phyloP scores from a whole-genome alignment of 192 early-diverging fungal genomes.

The Umbelopsis vinacea region DNA sequence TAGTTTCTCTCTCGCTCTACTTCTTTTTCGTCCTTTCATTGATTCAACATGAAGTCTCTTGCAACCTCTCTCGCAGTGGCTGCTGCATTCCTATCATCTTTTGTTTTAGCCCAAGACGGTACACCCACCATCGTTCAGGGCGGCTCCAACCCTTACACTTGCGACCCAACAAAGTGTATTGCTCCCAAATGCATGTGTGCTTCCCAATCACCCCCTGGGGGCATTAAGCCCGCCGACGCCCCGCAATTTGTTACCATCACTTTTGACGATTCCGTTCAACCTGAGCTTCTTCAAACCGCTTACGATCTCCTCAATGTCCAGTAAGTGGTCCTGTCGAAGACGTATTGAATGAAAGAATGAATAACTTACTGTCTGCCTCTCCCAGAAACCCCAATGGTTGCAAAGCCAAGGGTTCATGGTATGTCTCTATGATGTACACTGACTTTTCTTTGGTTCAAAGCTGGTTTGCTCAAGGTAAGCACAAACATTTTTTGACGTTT shows the following conservation, averaged over 20 bases:
- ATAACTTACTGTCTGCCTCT: background rate
- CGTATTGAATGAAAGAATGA: too few relatives aligned
- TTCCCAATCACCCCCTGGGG: constrained; percentile 51
- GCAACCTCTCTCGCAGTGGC: constrained; percentile 8
- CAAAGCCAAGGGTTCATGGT: constrained; percentile 59
- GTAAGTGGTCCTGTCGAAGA: constrained; percentile 24
- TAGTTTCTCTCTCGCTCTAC: background rate
- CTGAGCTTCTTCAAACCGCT: constrained; percentile 36
- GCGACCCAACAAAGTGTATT: constrained; percentile 53
- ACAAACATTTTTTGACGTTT: too few relatives aligned
- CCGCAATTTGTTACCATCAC: constrained; percentile 66
- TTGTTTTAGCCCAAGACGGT: constrained; percentile 24
- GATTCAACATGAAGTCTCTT: constrained; percentile 7
- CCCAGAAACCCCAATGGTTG: constrained; percentile 51
- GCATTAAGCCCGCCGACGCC: constrained; percentile 47
- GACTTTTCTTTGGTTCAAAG: constrained; percentile 62
- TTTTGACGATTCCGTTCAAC: constrained; percentile 68
- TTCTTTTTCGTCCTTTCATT: background rate
- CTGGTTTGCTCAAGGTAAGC: constrained; percentile 64
- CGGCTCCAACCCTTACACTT: constrained; percentile 33
- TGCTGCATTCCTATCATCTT: background rate
- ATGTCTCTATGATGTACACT: constrained; percentile 64
- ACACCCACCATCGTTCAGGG: background rate
- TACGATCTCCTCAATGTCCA: constrained; percentile 40
- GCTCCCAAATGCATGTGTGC: constrained; percentile 58